These are phyloP conservation scores for Dactylonectria macrodidyma DNA, from an alignment of 2,329 filamentous ascomycete species.

Conservation along the genomic window DNA sequence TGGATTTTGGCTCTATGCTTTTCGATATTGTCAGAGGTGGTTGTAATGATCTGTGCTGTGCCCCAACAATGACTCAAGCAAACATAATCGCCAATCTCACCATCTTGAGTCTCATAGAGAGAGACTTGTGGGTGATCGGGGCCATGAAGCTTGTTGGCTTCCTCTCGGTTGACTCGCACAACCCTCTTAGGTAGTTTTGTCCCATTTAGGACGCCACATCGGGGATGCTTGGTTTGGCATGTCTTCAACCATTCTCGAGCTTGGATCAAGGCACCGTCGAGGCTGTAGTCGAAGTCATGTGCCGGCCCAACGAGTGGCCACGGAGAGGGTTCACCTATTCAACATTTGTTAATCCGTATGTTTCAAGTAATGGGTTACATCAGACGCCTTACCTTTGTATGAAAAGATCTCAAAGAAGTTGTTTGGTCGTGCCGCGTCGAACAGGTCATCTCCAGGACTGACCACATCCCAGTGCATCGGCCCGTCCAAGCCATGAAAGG, in stretches of 20 bases:
- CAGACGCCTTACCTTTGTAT: neutral
- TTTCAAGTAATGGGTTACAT: too few species aligned
- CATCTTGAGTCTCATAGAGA: neutral
- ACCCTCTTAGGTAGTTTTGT: conserved; percentile 7
- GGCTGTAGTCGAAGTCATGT: neutral
- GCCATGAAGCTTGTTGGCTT: neutral
- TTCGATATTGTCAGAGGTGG: conserved; percentile 5
- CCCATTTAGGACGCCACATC: neutral
- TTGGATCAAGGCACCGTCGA: conserved; percentile 3
- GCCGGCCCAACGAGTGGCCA: conserved; percentile 20
- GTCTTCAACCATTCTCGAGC: neutral
- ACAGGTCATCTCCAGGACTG: conserved; percentile 1
- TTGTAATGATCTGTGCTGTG: conserved; percentile 20
- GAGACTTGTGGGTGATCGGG: neutral
- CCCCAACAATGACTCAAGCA: conserved; percentile 23
- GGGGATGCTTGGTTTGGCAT: neutral
- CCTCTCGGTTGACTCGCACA: neutral
- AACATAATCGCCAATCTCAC: conserved; percentile 1
- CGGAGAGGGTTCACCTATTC: conserved; percentile 1
- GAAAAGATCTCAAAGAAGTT: conserved; percentile 10
- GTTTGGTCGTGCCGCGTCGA: neutral
- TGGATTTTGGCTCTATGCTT: conserved; percentile 13
- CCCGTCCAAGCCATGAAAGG: conserved; percentile 19
- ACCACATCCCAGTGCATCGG: conserved; percentile 23
- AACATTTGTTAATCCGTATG: neutral